Evolutionary conservation across 352 stramenopile species (phyloP).

Genomic region (Globisporangium ultimum): DNA sequence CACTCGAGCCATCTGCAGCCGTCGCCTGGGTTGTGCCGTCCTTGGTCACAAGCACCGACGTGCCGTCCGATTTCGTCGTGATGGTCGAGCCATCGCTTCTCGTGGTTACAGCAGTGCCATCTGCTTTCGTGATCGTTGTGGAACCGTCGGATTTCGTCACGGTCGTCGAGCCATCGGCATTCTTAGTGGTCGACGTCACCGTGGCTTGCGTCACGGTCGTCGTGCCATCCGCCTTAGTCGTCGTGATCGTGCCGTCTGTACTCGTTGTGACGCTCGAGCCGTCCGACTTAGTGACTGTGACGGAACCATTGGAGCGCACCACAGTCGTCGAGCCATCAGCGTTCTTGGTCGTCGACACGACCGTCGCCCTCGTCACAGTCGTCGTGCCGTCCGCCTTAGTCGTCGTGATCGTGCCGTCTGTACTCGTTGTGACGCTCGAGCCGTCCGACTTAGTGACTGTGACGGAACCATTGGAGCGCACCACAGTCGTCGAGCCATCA

Average conservation of each 20-base stretch:
- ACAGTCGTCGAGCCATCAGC: constrained; percentile 18
- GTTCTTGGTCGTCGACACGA: constrained; percentile 15
- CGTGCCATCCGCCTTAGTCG: not conserved
- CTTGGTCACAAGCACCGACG: not conserved
- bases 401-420: constrained; percentile 2
- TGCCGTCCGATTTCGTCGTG: constrained; percentile 8
- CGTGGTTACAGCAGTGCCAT: constrained; percentile 10
- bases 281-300: constrained; percentile 10
- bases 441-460: constrained; percentile 4
- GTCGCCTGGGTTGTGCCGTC: constrained; percentile 7
- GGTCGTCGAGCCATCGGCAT: constrained; percentile 16
- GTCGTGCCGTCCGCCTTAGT: too few relatives aligned
- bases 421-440: too few relatives aligned
- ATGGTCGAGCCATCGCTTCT: constrained; percentile 10
- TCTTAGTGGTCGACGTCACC: constrained; percentile 14
- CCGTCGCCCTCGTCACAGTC: not conserved
- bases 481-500: constrained; percentile 16
- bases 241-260: constrained; percentile 1
- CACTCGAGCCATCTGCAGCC: constrained; percentile 3
- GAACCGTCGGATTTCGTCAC: constrained; percentile 15
- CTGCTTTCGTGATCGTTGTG: constrained; percentile 11
- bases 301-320: not conserved
- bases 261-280: constrained; percentile 13
- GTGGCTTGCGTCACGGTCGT: not conserved
- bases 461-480: not conserved